Evolutionary conservation across 495 filamentous ascomycete genomes (phyloP), one percentile per base, ranked within the genome.

Genomic region (Penicillium salamii): DNA sequence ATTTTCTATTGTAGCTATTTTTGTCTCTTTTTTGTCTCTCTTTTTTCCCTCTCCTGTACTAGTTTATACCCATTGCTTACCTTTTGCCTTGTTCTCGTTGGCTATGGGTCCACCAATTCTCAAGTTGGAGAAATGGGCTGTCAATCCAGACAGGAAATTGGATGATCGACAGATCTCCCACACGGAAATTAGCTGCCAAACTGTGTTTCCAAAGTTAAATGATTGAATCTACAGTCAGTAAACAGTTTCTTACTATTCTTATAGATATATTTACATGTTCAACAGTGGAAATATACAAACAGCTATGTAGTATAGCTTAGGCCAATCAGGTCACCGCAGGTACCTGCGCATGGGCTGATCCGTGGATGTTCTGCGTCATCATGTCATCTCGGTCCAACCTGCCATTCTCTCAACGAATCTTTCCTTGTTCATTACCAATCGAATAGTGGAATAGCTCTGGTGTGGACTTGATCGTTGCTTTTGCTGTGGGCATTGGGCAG

Each of bases 31-130:
- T n/a, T n/a, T n/a, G n/a, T n/a, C n/a, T n/a, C n/a, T n/a, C n/a
- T n/a, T 46, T 41, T n/a, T 36, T 48, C 42, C 44, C 29, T 51
- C 21, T 39, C 37, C 41, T 50, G 42, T 17, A 45, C 42, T 51
- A 33, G 35, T 42, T 37, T 34, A 55, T 52, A 56, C 51, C 55
- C 52, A 49, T 31, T 43, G 23, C 14, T 41, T 43, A 42, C 20
- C 31, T 41, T 29, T 46, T n/a, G 3, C 9, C 44, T 14, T 7
- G 9, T 36, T 26, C 0, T 19, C 32, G 40, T 48, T 48, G 46
- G 46, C 19, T 23, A 5, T 20, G n/a, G 18, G 42, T 19, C 19
- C 7, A 23, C 21, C 14, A 24, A 12, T 32, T 32, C 29, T 32
- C 12, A 23, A 23, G 21, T 26, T 21, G 21, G 39, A 42, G 9